A percentile compares a stretch with the other conserved stretches of the same genome.
Evolutionary conservation across 345 rosid genomes (phyloP).

Genomic region (Gossypium stocksii): DNA sequence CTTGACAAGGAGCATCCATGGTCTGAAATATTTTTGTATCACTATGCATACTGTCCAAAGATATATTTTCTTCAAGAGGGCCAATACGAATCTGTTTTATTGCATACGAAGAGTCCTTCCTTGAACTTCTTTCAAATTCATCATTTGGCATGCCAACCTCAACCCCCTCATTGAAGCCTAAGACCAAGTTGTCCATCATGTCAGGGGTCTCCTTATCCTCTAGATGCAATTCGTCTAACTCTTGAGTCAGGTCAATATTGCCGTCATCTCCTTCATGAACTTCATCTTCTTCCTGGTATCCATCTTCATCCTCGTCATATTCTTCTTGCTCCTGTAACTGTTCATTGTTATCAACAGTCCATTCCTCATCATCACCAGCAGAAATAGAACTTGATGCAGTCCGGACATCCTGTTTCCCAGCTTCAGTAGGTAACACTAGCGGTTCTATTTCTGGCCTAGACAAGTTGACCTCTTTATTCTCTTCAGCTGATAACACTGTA

Average conservation of each 20-base stretch:
- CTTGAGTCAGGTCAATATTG: constrained; percentile 46
- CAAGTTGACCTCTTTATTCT: constrained; percentile 38
- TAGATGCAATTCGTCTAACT: constrained; percentile 56
- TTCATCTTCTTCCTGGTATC: constrained; percentile 80
- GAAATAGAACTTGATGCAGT: constrained; percentile 49
- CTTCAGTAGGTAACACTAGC: constrained; percentile 31
- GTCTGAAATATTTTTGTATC: constrained; percentile 38
- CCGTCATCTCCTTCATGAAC: constrained; percentile 64
- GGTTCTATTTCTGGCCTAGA: constrained; percentile 36
- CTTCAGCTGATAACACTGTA: constrained; percentile 40
- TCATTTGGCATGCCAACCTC: constrained; percentile 80
- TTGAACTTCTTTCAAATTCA: constrained; percentile 60
- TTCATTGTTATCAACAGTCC: constrained; percentile 63
- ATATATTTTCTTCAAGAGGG: constrained; percentile 35
- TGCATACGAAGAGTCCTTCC: constrained; percentile 39
- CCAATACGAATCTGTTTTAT: constrained; percentile 37
- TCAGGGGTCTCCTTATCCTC: constrained; percentile 50
- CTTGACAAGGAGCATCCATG: constrained; percentile 37
- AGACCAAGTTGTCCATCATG: constrained; percentile 53
- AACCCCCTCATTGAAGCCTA: constrained; percentile 86
- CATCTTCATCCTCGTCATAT: constrained; percentile 92
- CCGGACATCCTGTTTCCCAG: constrained; percentile 44
- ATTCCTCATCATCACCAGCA: constrained; percentile 78
- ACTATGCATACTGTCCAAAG: constrained; percentile 32
- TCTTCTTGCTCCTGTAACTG: constrained; percentile 84